A percentile compares a stretch with the other conserved stretches of the same genome.
phyloP scores from a whole-genome alignment of 2,329 filamentous ascomycete genomes.

The Diaporthe capsici region DNA sequence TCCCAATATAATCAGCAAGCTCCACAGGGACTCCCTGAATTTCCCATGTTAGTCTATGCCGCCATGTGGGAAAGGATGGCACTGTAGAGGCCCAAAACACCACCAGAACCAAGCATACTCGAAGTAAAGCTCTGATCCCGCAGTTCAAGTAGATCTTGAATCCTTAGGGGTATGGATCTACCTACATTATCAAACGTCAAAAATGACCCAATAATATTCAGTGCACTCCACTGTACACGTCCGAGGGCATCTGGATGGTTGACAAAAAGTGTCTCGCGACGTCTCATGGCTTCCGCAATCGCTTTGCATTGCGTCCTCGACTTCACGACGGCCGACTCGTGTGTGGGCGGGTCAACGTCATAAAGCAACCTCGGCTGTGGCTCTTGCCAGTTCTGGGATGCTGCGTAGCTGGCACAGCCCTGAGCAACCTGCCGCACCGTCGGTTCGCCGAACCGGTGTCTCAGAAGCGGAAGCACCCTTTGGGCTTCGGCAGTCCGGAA shows the following conservation, averaged over 20 bases:
- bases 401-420: neutral
- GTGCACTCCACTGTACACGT: constrained; percentile 12
- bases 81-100: neutral
- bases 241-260: neutral
- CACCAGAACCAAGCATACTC: neutral
- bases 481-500: constrained; percentile 12
- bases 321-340: neutral
- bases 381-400: neutral
- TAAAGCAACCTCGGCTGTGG: neutral
- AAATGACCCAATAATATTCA: neutral
- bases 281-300: neutral
- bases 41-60: neutral
- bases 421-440: neutral
- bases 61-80: too few species aligned
- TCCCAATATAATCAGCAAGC: neutral
- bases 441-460: neutral
- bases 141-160: neutral
- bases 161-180: neutral
- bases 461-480: neutral
- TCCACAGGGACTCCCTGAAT: constrained; percentile 2
- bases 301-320: neutral
- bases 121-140: neutral
- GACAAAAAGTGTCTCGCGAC: neutral
- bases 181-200: constrained; percentile 14
- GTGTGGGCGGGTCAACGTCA: neutral